phyloP scores from a whole-genome alignment of 2,329 filamentous ascomycete species.

The Pseudogymnoascus sp. region DNA sequence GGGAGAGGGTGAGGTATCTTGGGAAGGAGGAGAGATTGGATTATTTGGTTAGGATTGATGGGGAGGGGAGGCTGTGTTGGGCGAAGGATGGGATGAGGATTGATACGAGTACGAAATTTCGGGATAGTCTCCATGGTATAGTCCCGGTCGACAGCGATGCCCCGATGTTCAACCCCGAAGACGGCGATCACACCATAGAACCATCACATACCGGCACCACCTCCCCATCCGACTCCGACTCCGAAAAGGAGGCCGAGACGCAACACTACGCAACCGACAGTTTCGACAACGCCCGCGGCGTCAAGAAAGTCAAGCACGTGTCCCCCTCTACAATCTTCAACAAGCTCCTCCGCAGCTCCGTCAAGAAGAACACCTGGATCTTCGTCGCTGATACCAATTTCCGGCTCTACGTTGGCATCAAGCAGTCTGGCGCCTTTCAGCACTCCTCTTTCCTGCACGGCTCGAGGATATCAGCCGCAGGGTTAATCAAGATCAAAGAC shows the following conservation, averaged over 20 bases:
- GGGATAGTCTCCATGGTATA: conserved; percentile 70
- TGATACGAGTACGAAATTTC: conserved; percentile 65
- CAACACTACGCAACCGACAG: conserved; percentile 58
- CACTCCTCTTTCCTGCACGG: conserved; percentile 86
- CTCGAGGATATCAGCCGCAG: conserved; percentile 70
- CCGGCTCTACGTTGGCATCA: conserved; percentile 82
- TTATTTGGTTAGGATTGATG: conserved; percentile 71
- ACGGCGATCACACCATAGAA: neutral
- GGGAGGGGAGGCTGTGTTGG: conserved; percentile 71
- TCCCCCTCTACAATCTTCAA: conserved; percentile 68
- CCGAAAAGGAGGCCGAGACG: conserved; percentile 39
- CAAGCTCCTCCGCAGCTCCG: conserved; percentile 66
- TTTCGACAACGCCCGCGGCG: conserved; percentile 50
- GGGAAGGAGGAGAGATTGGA: conserved; percentile 71
- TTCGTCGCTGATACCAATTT: conserved; percentile 84
- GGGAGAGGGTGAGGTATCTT: conserved; percentile 75
- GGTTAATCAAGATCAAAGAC: conserved; percentile 75
- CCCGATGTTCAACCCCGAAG: conserved; percentile 37
- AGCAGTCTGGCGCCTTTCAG: conserved; percentile 79
- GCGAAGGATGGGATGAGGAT: conserved; percentile 72
- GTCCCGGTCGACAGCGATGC: conserved; percentile 53
- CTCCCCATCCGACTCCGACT: conserved; percentile 28
- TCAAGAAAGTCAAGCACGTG: conserved; percentile 55
- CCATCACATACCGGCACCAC: conserved; percentile 6
- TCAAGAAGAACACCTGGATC: conserved; percentile 87